Evolutionary conservation across 1,284 basidiomycete species (phyloP), one percentile per base, ranked within the genome.

Genomic region (Rhodotorula sp.): DNA sequence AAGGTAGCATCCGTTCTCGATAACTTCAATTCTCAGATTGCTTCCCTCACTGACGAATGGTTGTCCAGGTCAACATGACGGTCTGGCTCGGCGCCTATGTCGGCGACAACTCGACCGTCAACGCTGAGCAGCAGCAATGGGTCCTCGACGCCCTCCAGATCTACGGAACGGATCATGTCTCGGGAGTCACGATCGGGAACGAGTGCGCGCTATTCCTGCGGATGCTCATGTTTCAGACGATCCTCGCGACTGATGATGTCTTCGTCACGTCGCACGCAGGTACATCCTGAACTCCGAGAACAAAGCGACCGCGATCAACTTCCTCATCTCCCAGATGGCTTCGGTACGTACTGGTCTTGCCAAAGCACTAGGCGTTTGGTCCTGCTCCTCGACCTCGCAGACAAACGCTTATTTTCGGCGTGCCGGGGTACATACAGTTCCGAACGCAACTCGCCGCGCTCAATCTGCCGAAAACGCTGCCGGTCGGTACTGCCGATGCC

Each of bases 401-500:
- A 16, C 1, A 51, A 63, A 3, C 61, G 21, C 64, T 8, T 20
- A 3, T 47, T 59, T 18, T 10, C 49, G 1, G 4, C 49, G 10
- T 51, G 20, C 4, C 3, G 6, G 7, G 7, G 20, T 51, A 18
- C 20, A 51, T 20, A 10, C 54, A 56, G 69, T 81, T 85, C 68
- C 77, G 79, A 78, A 91, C 80, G 87, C 88, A 72, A 81, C 81
- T 88, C 87, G 72, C 81, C 15, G 83, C 80, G 18, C 79, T 92
- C 71, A 80, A 78, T 7, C 76, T 85, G 48, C 76, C 78, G 70
- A 85, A 85, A 78, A 77, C 78, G 12, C 83, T 94, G 63, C 87
- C 88, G 0, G 87, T 98, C 47, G 96, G 96, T 26, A 97, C 89
- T 20, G 87, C 91, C 12, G 95, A 99, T 78, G 96, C 95, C 15